Evolutionary conservation across 1,284 basidiomycete genomes (phyloP), one percentile per base, ranked within the genome.

Genomic region (Amylostereum areolatum): DNA sequence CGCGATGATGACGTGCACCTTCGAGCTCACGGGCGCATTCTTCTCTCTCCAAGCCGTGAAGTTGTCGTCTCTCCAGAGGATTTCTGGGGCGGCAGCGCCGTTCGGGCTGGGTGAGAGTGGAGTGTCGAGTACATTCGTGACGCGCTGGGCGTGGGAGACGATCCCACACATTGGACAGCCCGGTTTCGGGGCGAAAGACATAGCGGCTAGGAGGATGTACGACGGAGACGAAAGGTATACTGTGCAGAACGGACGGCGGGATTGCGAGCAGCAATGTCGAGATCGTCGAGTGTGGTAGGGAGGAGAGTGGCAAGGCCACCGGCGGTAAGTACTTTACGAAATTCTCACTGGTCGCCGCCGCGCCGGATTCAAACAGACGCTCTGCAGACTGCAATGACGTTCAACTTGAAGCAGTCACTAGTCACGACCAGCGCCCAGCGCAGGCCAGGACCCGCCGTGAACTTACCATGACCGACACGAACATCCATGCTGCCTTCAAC

Each of bases 91-190:
- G 9, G 66, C 72, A 39, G 73, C 71, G 47, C 70, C 66, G 8
- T 68, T 56, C 8, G 73, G 66, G 51, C 73, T 73, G 0, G 72
- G 66, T 2, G 71, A 66, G 43, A 69, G 67, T 2, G 74, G 72
- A 9, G 75, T 73, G 57, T 71, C 69, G 30, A 66, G 63, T 3
- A 68, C 67, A 27, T 68, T 62, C 52, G 73, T 71, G 7, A 55
- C 47, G 27, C 32, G 47, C 41, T 46, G 67, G 59, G 80, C 78
- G 12, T 74, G 66, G n/a, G 80, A 66, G 46, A 86, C 81, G 40
- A 88, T 84, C 62, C 82, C 69, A 65, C 86, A 88, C 74, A 88
- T 75, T 10, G 85, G 82, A 61, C 85, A 88, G 51, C 85, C 85
- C 41, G 77, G 66, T 56, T 78, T 83, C 7, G 82, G 71, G 27